Percentiles rank a stretch among this genome's conserved stretches.
Conservation (phyloP, 1,284 basidiomycete genomes). For the Athelia sp. region DNA sequence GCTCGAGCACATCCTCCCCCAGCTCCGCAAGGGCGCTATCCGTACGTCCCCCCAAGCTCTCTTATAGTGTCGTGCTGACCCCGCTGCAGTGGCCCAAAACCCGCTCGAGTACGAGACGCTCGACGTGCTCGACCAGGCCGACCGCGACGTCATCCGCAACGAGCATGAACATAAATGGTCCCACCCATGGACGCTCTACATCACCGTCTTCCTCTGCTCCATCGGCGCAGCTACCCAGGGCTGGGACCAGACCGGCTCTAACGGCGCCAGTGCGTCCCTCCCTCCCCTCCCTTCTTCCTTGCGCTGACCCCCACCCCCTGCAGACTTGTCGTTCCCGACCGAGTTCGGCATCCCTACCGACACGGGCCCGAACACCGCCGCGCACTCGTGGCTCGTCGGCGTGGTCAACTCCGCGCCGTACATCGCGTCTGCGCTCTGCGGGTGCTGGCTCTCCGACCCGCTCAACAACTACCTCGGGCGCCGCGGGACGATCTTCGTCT, state of each 20-base stretch:
- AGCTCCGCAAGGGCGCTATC: slow-evolving; percentile 52
- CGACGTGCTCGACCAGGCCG: slow-evolving; percentile 44
- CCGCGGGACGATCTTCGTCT: slow-evolving; percentile 67
- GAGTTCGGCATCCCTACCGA: slow-evolving; percentile 40
- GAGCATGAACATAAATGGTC: slow-evolving; percentile 60
- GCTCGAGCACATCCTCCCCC: slow-evolving; percentile 36
- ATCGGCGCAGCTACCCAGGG: slow-evolving; percentile 60
- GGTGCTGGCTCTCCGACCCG: slow-evolving; percentile 46
- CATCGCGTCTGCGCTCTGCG: slow-evolving; percentile 32
- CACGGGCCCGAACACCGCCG: slow-evolving; percentile 19
- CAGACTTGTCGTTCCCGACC: slow-evolving; percentile 51
- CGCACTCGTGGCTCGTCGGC: slow-evolving; percentile 43
- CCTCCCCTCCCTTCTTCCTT: background rate
- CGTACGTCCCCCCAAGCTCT: background rate
- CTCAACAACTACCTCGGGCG: slow-evolving; percentile 52
- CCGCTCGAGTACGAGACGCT: slow-evolving; percentile 46
- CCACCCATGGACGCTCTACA: slow-evolving; percentile 47
- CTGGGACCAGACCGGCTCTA: slow-evolving; percentile 60
- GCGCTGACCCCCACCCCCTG: background rate
- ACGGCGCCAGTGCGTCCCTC: slow-evolving; percentile 40
- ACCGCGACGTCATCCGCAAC: slow-evolving; percentile 39
- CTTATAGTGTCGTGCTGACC: background rate
- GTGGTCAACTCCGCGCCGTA: slow-evolving; percentile 44
- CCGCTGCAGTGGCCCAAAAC: slow-evolving; percentile 48
- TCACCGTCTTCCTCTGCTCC: slow-evolving; percentile 50